Percentiles rank a stretch among this genome's conserved stretches.
These are phyloP conservation scores for Cadophora luteo-olivacea DNA, from an alignment of 2,329 filamentous ascomycete genomes.

Conservation along the genomic window DNA sequence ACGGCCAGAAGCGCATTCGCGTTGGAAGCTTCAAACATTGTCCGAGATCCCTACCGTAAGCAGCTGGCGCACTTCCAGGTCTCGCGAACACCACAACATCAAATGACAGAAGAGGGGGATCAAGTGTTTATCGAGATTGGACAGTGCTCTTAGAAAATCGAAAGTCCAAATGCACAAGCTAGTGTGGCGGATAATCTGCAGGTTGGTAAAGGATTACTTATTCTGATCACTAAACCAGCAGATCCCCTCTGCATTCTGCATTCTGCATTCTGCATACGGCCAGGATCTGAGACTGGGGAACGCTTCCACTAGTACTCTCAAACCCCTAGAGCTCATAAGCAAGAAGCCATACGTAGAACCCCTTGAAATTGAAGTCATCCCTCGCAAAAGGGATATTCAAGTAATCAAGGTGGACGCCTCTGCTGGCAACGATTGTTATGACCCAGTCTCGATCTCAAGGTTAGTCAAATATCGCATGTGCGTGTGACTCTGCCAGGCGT, in stretches of 20 bases:
- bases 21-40: not conserved
- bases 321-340: not conserved
- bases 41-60: not conserved
- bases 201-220: not conserved
- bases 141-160: not conserved
- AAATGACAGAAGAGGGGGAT: not conserved
- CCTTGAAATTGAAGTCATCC: not conserved
- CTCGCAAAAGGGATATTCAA: not conserved
- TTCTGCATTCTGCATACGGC: not conserved
- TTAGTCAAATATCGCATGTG: not conserved
- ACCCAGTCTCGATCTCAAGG: not conserved
- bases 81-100: not conserved
- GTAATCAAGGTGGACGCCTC: not conserved
- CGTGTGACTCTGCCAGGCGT: not conserved
- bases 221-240: not conserved
- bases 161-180: not conserved
- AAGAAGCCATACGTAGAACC: not conserved
- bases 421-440: not conserved
- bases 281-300: too few species aligned
- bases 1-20: not conserved
- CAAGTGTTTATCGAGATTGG: not conserved
- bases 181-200: not conserved
- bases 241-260: not conserved
- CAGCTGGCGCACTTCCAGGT: not conserved
- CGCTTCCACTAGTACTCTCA: too few species aligned